These are phyloP conservation scores for Priceomyces castillae DNA, from an alignment of 805 yeast genomes.

Conservation along the genomic window DNA sequence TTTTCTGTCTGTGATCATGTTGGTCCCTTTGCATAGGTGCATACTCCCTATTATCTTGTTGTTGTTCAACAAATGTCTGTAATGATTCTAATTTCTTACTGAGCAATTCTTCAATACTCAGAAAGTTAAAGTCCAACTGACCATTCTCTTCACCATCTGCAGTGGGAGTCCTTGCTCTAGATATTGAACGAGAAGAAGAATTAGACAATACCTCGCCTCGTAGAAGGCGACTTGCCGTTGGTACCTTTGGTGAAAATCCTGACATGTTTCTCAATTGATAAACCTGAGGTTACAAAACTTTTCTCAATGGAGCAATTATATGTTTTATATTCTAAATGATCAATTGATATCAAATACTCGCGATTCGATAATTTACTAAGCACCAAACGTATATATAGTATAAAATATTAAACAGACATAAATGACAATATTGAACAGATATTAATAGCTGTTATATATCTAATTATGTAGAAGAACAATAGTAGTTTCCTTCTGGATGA, in stretches of 20 bases:
- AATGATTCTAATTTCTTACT: constrained; percentile 29
- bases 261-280: not conserved
- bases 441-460: too few species aligned
- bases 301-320: not conserved
- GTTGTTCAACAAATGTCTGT: constrained; percentile 17
- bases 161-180: constrained; percentile 34
- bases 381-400: too few species aligned
- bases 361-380: not conserved
- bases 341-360: not conserved
- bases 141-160: constrained; percentile 38
- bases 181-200: constrained; percentile 29
- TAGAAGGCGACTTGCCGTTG: constrained; percentile 1
- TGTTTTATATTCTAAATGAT: not conserved
- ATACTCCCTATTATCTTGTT: constrained; percentile 7
- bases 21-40: constrained; percentile 3
- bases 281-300: not conserved
- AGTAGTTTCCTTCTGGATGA: too few species aligned
- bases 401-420: too few species aligned
- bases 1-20: constrained; percentile 23
- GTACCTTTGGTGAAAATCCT: constrained; percentile 2
- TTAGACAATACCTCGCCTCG: constrained; percentile 17
- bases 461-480: too few species aligned
- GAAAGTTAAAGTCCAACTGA: constrained; percentile 31
- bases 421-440: too few species aligned
- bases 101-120: constrained; percentile 33